Percentiles rank a stretch among this genome's conserved stretches.
Conservation (phyloP, 495 filamentous ascomycete genomes). For the Tuber calosporum region DNA sequence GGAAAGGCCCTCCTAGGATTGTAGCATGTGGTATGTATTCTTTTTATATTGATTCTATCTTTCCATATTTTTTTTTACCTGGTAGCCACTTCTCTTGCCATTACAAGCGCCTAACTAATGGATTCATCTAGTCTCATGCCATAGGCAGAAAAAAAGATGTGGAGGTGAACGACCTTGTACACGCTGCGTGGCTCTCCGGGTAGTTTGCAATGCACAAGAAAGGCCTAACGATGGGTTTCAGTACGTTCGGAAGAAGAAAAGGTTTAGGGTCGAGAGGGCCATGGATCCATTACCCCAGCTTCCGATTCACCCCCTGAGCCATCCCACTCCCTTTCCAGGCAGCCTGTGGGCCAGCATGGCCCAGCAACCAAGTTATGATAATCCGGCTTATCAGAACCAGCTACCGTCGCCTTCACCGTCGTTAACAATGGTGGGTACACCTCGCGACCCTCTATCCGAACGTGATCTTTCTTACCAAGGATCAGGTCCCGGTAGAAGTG, state of each 20-base stretch:
- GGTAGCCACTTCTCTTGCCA: background rate
- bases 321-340: conserved; percentile 12
- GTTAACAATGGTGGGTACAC: conserved; percentile 35
- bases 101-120: background rate
- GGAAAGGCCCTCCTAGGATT: conserved; percentile 5
- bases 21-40: conserved; percentile 30
- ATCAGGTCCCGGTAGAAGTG: background rate
- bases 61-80: conserved; percentile 10
- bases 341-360: conserved; percentile 14
- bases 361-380: conserved; percentile 4
- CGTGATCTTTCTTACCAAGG: conserved; percentile 5
- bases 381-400: conserved; percentile 7
- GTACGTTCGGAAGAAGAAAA: conserved; percentile 32
- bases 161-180: conserved; percentile 24
- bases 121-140: conserved; percentile 23
- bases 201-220: conserved; percentile 25
- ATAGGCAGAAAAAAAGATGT: conserved; percentile 39
- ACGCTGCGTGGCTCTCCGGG: conserved; percentile 17
- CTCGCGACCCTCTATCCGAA: conserved; percentile 3
- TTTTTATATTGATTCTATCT: background rate
- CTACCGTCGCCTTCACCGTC: conserved; percentile 34
- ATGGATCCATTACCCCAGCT: conserved; percentile 3
- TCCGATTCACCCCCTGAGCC: background rate
- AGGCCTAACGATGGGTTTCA: conserved; percentile 26
- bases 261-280: background rate